Base-by-base conservation (phyloP, 2,329 filamentous ascomycete genomes). In the Fusarium kyushuense region DNA sequence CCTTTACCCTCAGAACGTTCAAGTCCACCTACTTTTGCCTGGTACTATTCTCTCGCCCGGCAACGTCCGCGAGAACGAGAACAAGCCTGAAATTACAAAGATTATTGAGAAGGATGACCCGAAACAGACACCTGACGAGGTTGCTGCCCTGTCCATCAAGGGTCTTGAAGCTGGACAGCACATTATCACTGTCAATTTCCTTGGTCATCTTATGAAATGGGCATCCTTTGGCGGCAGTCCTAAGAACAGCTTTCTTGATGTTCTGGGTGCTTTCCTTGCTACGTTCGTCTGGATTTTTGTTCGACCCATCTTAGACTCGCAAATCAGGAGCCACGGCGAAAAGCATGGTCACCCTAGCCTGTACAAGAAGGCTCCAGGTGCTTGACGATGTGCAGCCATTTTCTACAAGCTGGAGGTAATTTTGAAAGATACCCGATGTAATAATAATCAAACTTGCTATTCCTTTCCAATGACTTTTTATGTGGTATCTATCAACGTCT, bases 91-190 rank as follows among this genome's bases (percentile, higher is more conserved):
- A 7, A 84, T 97, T 49, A 97, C 94, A 5, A 86, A 89, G 70
- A 84, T 90, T 53, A 80, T 98, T 45, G 96, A 98, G 79, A 89
- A 92, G 70, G 86, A 87, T n/a, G 96, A 99, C 76, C 90, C 90
- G 16, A 84, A 89, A 46, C 92, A 96, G 78, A 90, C 86, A 1
- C 92, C 93, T 7, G 90, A 96, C 7, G 86, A 91, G 61, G 93
- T 96, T 16, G 96, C 96, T 2, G 79, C 80, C 6, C 83, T 83
- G 11, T 84, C 92, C 1, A 89, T 99, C 52, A 81, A 81, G 42
- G 92, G 91, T 0, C 80, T 99, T 43, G 94, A 98, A 78, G 88
- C 81, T 35, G 96, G 95, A 1, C 84, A 96, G 25, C 95, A 92
- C 77, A 84, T 93, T 73, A 87, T 97, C 43, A 90, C 92, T 0